Conservation (phyloP, 352 stramenopile species). For the Phytophthora cactorum region DNA sequence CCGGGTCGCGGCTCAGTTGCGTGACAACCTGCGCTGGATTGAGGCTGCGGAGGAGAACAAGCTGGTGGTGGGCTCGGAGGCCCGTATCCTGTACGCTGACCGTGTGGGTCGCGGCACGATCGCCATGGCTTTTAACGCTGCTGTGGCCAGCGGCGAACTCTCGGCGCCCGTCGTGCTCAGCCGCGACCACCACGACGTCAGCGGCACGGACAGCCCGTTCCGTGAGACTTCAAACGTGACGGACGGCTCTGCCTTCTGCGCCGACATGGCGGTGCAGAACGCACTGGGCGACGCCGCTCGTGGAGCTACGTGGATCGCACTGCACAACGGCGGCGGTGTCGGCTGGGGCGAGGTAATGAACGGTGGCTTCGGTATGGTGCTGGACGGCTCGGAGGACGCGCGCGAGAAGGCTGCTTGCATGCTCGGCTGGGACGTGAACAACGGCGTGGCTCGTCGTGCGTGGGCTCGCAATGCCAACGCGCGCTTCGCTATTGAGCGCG, state of each 20-base stretch:
- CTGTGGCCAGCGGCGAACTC: constrained; percentile 72
- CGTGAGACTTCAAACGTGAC: constrained; percentile 90
- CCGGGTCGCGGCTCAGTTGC: constrained; percentile 73
- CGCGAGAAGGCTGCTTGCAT: constrained; percentile 71
- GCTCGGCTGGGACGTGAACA: constrained; percentile 92
- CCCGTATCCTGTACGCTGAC: constrained; percentile 89
- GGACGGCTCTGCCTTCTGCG: constrained; percentile 86
- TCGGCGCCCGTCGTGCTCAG: constrained; percentile 80
- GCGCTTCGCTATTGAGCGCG: constrained; percentile 79
- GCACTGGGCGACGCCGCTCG: constrained; percentile 85
- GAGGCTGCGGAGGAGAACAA: constrained; percentile 85
- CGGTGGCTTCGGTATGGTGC: constrained; percentile 88
- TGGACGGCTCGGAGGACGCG: constrained; percentile 79
- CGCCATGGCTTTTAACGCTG: constrained; percentile 86
- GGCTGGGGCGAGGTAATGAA: constrained; percentile 92
- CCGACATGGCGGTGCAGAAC: constrained; percentile 92
- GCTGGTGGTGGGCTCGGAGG: constrained; percentile 89
- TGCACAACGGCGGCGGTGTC: constrained; percentile 91
- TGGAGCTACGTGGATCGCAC: constrained; percentile 86
- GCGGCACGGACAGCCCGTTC: constrained; percentile 88
- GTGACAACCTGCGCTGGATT: constrained; percentile 90
- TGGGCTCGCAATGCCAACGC: constrained; percentile 90
- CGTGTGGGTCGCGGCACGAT: constrained; percentile 77
- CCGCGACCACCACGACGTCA: constrained; percentile 91
- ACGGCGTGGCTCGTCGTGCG: constrained; percentile 79